Conservation (phyloP, 345 rosid genomes). For the Eucalyptus curtisii region DNA sequence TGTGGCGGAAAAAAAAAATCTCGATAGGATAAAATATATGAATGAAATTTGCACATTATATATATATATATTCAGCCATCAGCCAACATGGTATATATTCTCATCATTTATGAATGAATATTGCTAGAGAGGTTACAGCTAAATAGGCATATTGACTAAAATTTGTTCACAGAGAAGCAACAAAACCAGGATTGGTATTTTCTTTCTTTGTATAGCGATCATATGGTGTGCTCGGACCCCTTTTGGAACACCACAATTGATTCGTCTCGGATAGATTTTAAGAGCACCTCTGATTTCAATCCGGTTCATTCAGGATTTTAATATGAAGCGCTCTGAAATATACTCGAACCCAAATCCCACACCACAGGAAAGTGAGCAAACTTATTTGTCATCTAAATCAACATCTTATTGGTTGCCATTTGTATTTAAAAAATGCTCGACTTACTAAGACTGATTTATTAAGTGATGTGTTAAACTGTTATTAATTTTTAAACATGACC, state of each 20-base stretch:
- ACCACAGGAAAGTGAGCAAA: too few species aligned
- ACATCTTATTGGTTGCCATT: too few species aligned
- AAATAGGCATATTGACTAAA: not conserved
- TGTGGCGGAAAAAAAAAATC: not conserved
- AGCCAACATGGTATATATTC: not conserved
- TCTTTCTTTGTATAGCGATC: not conserved
- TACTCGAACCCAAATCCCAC: not conserved
- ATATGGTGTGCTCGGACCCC: not conserved
- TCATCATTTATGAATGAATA: not conserved
- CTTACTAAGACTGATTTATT: too few species aligned
- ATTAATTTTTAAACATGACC: not conserved
- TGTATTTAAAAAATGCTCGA: too few species aligned
- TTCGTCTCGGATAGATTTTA: not conserved
- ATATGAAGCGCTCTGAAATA: not conserved
- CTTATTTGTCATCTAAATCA: too few species aligned
- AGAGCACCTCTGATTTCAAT: too few species aligned
- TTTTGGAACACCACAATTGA: not conserved
- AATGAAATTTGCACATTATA: not conserved
- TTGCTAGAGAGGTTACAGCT: not conserved
- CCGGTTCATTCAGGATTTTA: not conserved
- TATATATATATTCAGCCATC: too few species aligned
- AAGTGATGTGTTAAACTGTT: not conserved
- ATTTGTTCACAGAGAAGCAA: not conserved
- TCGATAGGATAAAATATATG: not conserved
- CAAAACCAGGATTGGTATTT: not conserved